Base-by-base conservation (phyloP, 805 yeast species). In the Zygoascus biomembranicola region DNA sequence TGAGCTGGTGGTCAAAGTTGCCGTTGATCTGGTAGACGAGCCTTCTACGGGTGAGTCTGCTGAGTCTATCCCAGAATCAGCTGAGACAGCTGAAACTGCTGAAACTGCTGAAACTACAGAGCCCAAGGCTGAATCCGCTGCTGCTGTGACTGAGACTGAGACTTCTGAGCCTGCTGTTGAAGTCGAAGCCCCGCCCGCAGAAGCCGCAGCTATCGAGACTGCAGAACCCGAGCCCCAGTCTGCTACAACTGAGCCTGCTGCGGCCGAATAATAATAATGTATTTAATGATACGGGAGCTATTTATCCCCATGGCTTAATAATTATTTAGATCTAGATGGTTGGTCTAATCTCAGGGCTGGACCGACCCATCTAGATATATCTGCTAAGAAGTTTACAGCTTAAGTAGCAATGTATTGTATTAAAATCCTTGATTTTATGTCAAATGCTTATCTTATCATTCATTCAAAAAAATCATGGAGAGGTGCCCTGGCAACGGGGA, bases 1-100 rank as follows among this genome's bases (percentile, higher is more conserved):
- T 67, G 75, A 74, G 49, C 71, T 90, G 55, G 71, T 77, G 47
- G 88, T 85, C 55, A 84, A 83, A 59, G 77, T 84, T 61, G 96
- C 96, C 19, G 77, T 86, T 57, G 87, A 84, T 62, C 73, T 82
- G 41, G 54, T 50, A 2, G 52, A 51, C 11, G 46, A 48, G 20
- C 10, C 28, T 18, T 20, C 51, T 42, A 18, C 44, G 13, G 26
- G 16, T 10, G 26, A n/a, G 10, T 35, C 39, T 13, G 39, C 39
- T 5, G 39, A 8, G 13, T 11, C 39, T n/a, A 6, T 23, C 28
- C 28, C 28, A 23, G 28, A 23, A 23, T 23, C 28, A 4, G 39
- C 39, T 35, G 39, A 35, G 16, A 4, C 39, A 13, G 39, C 39
- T 35, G 39, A 11, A 13, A 35, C 39, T 8, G 8, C 35, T 32